These are phyloP conservation scores for Theobroma grandiflorum DNA, from an alignment of 441 rosid genomes.

Conservation along the genomic window DNA sequence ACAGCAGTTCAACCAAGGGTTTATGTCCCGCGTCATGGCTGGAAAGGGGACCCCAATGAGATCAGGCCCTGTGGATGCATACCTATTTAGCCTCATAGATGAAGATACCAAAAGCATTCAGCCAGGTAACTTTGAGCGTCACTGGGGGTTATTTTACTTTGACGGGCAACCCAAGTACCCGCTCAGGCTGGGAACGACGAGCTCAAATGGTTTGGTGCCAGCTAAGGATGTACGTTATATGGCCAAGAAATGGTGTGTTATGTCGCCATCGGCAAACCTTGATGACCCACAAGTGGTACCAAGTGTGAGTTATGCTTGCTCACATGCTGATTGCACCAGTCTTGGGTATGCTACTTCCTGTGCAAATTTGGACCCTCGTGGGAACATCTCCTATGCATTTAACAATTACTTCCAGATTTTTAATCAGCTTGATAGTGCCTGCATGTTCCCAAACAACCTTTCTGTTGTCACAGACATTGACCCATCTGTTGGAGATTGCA, in stretches of 20 bases:
- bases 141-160: conserved; percentile 51
- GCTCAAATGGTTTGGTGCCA: conserved; percentile 34
- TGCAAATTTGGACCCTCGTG: conserved; percentile 48
- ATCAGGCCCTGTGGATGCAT: conserved; percentile 55
- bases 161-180: conserved; percentile 22
- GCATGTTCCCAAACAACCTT: conserved; percentile 51
- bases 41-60: conserved; percentile 69
- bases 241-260: conserved; percentile 77
- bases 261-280: conserved; percentile 53
- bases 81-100: conserved; percentile 67
- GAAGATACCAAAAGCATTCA: conserved; percentile 71
- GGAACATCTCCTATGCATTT: conserved; percentile 83
- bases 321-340: conserved; percentile 75
- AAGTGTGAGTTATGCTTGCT: conserved; percentile 65
- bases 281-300: conserved; percentile 42
- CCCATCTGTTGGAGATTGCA: conserved; percentile 63
- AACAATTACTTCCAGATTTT: conserved; percentile 77
- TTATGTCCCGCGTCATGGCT: conserved; percentile 46
- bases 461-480: conserved; percentile 49
- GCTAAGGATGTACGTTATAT: conserved; percentile 61
- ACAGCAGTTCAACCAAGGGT: conserved; percentile 59
- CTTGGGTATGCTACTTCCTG: conserved; percentile 79
- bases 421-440: conserved; percentile 59
- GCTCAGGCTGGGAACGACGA: conserved; percentile 17
- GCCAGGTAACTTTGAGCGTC: conserved; percentile 72